phyloP scores from a whole-genome alignment of 202 grass and related monocot genomes.

The Setaria italica region DNA sequence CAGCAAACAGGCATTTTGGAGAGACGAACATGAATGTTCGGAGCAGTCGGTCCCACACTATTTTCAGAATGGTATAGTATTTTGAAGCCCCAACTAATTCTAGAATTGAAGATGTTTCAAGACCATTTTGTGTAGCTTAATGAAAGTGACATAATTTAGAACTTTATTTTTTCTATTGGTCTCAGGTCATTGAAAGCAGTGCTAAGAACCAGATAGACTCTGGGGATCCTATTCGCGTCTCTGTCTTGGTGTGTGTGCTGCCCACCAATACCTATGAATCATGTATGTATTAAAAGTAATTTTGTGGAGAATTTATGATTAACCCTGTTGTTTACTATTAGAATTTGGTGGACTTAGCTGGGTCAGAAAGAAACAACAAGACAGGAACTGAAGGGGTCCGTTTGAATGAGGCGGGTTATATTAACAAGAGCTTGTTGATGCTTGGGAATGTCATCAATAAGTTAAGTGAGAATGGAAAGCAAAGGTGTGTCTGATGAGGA shows the following conservation, averaged over 20 bases:
- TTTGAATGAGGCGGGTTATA: constrained; percentile 90
- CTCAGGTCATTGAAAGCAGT: constrained; percentile 93
- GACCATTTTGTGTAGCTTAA: constrained; percentile 7
- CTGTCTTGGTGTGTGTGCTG: constrained; percentile 67
- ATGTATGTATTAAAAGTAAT: constrained; percentile 28
- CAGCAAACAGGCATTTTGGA: constrained; percentile 96
- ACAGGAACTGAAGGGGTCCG: constrained; percentile 88
- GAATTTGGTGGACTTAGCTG: constrained; percentile 97
- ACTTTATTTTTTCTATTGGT: neutral
- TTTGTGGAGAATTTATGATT: constrained; percentile 17
- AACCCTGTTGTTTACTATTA: constrained; percentile 42
- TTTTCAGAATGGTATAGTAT: constrained; percentile 88
- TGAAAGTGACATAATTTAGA: neutral
- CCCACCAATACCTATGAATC: neutral
- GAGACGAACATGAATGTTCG: constrained; percentile 93
- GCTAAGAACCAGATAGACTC: constrained; percentile 52
- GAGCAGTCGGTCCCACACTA: constrained; percentile 89
- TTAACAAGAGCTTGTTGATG: constrained; percentile 97
- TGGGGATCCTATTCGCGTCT: constrained; percentile 86
- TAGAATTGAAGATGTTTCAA: neutral
- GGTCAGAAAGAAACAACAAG: constrained; percentile 88
- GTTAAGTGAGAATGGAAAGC: constrained; percentile 83
- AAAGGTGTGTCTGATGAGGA: constrained; percentile 59
- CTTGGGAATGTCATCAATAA: constrained; percentile 99
- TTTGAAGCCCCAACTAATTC: constrained; percentile 13